Evolutionary conservation across 2,329 filamentous ascomycete genomes (phyloP).

Genomic region (Alternaria sp.): DNA sequence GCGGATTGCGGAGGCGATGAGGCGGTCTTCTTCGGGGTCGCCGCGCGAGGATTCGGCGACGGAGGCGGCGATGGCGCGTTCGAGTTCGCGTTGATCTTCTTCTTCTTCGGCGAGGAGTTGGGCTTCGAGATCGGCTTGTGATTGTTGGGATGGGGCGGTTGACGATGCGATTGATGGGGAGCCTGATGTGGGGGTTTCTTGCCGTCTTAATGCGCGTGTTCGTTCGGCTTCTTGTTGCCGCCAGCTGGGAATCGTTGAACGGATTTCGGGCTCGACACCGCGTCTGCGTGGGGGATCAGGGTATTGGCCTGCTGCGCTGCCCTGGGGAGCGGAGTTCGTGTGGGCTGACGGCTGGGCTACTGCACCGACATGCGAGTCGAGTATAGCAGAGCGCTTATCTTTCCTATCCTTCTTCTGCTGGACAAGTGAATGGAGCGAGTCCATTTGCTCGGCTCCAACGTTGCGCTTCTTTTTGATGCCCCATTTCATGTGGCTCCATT

Average conservation of each 20-base stretch:
- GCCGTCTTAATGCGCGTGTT: constrained; percentile 19
- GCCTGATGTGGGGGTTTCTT: constrained; percentile 35
- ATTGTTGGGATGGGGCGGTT: constrained; percentile 14
- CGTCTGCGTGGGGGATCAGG: constrained; percentile 13
- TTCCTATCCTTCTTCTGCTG: constrained; percentile 42
- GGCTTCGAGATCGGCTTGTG: constrained; percentile 20
- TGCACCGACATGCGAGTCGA: constrained; percentile 14
- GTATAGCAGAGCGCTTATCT: constrained; percentile 43
- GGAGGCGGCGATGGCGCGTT: constrained; percentile 69
- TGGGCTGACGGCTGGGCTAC: constrained; percentile 26
- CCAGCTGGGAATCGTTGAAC: constrained; percentile 21
- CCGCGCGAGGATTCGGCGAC: constrained; percentile 74
- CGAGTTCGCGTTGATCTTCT: constrained; percentile 66
- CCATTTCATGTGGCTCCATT: constrained; percentile 67
- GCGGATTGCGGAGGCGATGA: constrained; percentile 75
- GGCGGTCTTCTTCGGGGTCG: constrained; percentile 70
- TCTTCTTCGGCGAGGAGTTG: constrained; percentile 38
- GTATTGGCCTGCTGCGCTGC: constrained; percentile 22
- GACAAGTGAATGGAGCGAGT: constrained; percentile 56
- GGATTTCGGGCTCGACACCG: constrained; percentile 17
- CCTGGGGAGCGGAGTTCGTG: constrained; percentile 16
- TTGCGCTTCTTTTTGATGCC: constrained; percentile 66
- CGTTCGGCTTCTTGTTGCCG: constrained; percentile 20
- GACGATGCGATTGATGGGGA: constrained; percentile 9
- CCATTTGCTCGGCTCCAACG: constrained; percentile 55